Percentiles rank a stretch among this genome's conserved stretches.
phyloP scores from a whole-genome alignment of 2,329 filamentous ascomycete species.

The Alternaria gansuensis region DNA sequence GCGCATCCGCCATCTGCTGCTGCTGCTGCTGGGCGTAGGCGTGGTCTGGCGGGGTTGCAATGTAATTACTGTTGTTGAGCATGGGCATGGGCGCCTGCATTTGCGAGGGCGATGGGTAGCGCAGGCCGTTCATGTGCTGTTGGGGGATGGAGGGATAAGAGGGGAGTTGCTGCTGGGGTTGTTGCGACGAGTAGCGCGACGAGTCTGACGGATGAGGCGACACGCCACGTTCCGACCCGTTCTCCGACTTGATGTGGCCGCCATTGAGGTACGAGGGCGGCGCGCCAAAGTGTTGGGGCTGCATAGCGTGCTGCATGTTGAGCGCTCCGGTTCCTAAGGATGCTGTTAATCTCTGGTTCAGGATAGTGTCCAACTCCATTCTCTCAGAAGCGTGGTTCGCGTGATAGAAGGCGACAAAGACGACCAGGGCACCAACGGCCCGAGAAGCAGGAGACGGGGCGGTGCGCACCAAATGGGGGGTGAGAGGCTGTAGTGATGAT shows the following conservation, averaged over 20 bases:
- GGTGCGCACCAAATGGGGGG: slow-evolving; percentile 46
- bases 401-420: slow-evolving; percentile 28
- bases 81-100: slow-evolving; percentile 63
- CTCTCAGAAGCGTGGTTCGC: slow-evolving; percentile 31
- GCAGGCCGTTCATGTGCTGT: slow-evolving; percentile 61
- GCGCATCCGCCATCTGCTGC: slow-evolving; percentile 49
- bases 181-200: slow-evolving; percentile 66
- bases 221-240: slow-evolving; percentile 66
- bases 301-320: slow-evolving; percentile 56
- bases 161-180: slow-evolving; percentile 62
- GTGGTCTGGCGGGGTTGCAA: slow-evolving; percentile 60
- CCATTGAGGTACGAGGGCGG: slow-evolving; percentile 59
- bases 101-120: slow-evolving; percentile 63
- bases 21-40: slow-evolving; percentile 55
- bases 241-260: slow-evolving; percentile 65
- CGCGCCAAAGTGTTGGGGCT: slow-evolving; percentile 58
- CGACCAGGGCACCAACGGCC: slow-evolving; percentile 23
- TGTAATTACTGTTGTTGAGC: slow-evolving; percentile 65
- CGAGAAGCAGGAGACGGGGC: slow-evolving; percentile 39
- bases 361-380: slow-evolving; percentile 55
- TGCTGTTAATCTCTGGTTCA: slow-evolving; percentile 55
- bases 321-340: slow-evolving; percentile 49
- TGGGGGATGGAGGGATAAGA: slow-evolving; percentile 60
- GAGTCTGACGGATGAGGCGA: slow-evolving; percentile 65
- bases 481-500: slow-evolving; percentile 18